These are phyloP conservation scores for Diatrype stigma DNA, from an alignment of 2,329 filamentous ascomycete species.

Conservation along the genomic window DNA sequence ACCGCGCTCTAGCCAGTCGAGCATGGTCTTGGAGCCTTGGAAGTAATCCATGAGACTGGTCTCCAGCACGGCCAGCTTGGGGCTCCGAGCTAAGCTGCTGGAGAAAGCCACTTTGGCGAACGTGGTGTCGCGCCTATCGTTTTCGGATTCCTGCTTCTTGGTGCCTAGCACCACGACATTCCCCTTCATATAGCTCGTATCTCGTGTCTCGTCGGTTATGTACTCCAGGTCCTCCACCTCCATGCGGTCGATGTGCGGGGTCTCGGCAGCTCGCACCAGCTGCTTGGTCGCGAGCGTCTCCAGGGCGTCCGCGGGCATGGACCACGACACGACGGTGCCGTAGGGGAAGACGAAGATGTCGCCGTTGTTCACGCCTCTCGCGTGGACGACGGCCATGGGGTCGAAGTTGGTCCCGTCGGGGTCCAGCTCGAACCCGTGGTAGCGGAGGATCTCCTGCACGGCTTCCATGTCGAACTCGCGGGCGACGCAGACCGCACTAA, in stretches of 20 bases:
- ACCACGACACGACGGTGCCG: constrained; percentile 90
- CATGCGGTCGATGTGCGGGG: constrained; percentile 64
- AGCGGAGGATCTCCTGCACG: constrained; percentile 53
- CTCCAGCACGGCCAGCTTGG: constrained; percentile 90
- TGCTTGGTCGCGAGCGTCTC: constrained; percentile 65
- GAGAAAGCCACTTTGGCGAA: constrained; percentile 96
- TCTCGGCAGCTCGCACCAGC: constrained; percentile 71
- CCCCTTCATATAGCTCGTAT: constrained; percentile 74
- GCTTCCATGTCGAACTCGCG: constrained; percentile 61
- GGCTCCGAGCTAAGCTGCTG: constrained; percentile 85
- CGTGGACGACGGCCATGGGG: constrained; percentile 59
- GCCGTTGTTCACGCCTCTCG: constrained; percentile 59
- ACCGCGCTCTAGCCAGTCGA: constrained; percentile 56
- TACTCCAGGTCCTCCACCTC: constrained; percentile 93
- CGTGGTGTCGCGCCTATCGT: constrained; percentile 53
- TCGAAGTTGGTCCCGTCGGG: constrained; percentile 60
- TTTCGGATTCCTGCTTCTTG: constrained; percentile 43
- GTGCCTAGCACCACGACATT: constrained; percentile 89
- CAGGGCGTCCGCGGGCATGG: constrained; percentile 71
- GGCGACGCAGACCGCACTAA: constrained; percentile 59
- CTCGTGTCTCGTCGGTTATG: constrained; percentile 66
- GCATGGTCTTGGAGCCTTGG: constrained; percentile 77
- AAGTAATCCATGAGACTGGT: constrained; percentile 79
- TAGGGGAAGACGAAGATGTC: constrained; percentile 97
- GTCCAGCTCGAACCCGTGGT: constrained; percentile 58